A percentile compares a stretch with the other conserved stretches of the same genome.
phyloP scores from a whole-genome alignment of 306 rosid species.

The Prunus kanzakura region DNA sequence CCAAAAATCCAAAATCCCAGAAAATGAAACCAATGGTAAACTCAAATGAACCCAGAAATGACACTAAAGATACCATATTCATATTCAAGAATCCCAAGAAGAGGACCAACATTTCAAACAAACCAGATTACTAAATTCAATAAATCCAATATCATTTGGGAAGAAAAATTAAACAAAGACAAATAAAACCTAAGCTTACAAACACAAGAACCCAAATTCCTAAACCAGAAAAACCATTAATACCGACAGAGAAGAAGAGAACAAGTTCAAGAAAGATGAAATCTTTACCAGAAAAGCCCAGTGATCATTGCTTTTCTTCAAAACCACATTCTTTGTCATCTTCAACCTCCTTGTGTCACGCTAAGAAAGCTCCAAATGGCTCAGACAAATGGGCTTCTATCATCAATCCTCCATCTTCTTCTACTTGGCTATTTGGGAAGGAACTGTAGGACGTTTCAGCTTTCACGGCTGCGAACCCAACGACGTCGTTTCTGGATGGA shows the following conservation, averaged over 20 bases:
- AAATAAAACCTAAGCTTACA: neutral
- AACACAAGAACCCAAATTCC: neutral
- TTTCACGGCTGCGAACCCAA: neutral
- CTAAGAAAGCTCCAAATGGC: constrained; percentile 1
- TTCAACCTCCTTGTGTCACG: constrained; percentile 6
- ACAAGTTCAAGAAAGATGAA: neutral
- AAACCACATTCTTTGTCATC: constrained; percentile 15
- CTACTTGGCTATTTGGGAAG: neutral
- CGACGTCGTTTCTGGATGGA: neutral
- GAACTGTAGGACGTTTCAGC: neutral
- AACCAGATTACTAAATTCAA: neutral
- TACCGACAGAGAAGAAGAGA: neutral
- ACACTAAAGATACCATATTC: neutral
- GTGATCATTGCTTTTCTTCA: constrained; percentile 42
- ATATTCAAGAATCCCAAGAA: constrained; percentile 5
- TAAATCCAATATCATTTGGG: neutral
- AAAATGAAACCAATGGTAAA: neutral
- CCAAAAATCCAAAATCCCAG: neutral
- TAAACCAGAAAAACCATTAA: neutral
- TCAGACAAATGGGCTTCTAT: neutral
- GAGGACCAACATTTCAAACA: neutral
- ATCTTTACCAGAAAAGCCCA: constrained; percentile 70
- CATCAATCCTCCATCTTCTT: neutral
- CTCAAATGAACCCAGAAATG: neutral
- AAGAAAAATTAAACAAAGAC: neutral